phyloP scores from a whole-genome alignment of 768 basidiomycete genomes.

The Tulasnella sp. region DNA sequence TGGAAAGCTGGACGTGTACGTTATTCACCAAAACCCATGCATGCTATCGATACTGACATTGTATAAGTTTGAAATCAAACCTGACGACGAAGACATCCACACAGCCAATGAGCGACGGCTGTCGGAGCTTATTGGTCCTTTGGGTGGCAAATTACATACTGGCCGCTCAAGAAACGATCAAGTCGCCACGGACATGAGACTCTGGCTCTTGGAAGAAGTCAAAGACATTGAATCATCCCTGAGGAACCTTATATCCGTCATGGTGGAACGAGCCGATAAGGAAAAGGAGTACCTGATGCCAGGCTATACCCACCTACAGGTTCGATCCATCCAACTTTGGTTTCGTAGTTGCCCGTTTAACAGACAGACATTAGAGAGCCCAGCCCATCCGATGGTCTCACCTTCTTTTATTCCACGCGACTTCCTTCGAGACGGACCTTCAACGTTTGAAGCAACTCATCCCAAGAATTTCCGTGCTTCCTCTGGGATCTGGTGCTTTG shows the following conservation, averaged over 20 bases:
- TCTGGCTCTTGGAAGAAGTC: constrained; percentile 84
- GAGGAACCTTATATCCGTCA: constrained; percentile 68
- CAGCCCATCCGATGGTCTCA: constrained; percentile 99
- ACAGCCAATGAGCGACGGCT: constrained; percentile 95
- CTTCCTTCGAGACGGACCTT: constrained; percentile 83
- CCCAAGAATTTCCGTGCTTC: constrained; percentile 85
- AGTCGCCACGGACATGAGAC: constrained; percentile 94
- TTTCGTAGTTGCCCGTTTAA: background rate
- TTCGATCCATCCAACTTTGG: background rate
- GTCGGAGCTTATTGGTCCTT: constrained; percentile 81
- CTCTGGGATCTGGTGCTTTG: constrained; percentile 86
- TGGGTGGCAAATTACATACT: constrained; percentile 94
- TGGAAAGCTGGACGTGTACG: constrained; percentile 70
- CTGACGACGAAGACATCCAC: constrained; percentile 98
- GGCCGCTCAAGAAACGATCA: constrained; percentile 97
- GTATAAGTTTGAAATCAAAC: constrained; percentile 53
- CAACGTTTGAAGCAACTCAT: constrained; percentile 71
- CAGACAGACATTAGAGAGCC: constrained; percentile 49
- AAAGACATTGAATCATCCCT: constrained; percentile 52
- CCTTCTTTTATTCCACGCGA: constrained; percentile 86
- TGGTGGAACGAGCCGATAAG: constrained; percentile 85
- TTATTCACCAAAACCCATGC: background rate
- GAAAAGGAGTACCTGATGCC: constrained; percentile 86
- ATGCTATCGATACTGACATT: background rate
- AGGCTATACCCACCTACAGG: constrained; percentile 97